A percentile compares a stretch with the other conserved stretches of the same genome.
phyloP scores from a whole-genome alignment of 2,329 filamentous ascomycete genomes.

The Aspergillus ruber region DNA sequence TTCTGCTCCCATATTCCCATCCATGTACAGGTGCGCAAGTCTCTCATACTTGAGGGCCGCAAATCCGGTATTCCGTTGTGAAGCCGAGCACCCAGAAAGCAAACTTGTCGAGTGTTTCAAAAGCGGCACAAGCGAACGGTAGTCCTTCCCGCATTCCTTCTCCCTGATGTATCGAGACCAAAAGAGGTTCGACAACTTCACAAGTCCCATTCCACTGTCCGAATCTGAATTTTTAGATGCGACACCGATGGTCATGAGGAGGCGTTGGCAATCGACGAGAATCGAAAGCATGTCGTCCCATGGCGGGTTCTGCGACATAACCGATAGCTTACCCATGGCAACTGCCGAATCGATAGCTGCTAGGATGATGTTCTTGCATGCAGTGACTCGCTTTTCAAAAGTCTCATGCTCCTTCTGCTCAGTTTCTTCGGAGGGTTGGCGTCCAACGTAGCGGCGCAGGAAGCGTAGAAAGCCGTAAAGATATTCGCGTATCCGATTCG shows the following conservation, averaged over 20 bases:
- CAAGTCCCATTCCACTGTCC: slow-evolving; percentile 20
- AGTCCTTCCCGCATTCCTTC: slow-evolving; percentile 29
- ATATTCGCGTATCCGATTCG: slow-evolving; percentile 27
- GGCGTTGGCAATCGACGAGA: slow-evolving; percentile 29
- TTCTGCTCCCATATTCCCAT: slow-evolving; percentile 28
- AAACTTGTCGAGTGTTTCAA: slow-evolving; percentile 37
- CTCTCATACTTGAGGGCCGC: slow-evolving; percentile 40
- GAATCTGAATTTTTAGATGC: slow-evolving; percentile 8
- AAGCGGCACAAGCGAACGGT: slow-evolving; percentile 30
- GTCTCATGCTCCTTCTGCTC: slow-evolving; percentile 23
- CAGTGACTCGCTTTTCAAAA: slow-evolving; percentile 24
- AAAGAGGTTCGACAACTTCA: slow-evolving; percentile 41
- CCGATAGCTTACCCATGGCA: slow-evolving; percentile 33
- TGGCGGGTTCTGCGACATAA: slow-evolving; percentile 28
- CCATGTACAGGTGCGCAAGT: slow-evolving; percentile 36
- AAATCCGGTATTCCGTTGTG: slow-evolving; percentile 33
- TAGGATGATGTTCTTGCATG: slow-evolving; percentile 32
- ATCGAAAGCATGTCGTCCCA: slow-evolving; percentile 35
- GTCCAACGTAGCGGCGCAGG: slow-evolving; percentile 36
- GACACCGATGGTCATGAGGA: slow-evolving; percentile 25
- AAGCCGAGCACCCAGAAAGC: slow-evolving; percentile 26
- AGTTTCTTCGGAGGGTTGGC: slow-evolving; percentile 19
- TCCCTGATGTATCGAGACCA: slow-evolving; percentile 43
- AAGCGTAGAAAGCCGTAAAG: slow-evolving; percentile 35
- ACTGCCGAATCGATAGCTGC: slow-evolving; percentile 36